These are phyloP conservation scores for Heritiera littoralis DNA, from an alignment of 345 rosid species.

Conservation along the genomic window DNA sequence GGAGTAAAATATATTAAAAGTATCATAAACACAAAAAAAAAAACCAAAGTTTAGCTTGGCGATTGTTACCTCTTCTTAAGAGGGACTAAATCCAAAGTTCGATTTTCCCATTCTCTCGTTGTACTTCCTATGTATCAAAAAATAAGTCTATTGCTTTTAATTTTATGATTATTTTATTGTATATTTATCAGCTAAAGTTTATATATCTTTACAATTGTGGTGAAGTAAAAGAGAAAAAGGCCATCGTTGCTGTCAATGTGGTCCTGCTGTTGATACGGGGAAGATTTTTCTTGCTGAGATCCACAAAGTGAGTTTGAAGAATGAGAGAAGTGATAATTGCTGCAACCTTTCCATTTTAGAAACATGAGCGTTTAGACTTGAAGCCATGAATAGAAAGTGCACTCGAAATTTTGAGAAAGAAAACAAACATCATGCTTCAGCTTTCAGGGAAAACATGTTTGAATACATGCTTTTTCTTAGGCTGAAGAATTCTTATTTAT, in stretches of 20 bases:
- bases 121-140: too few species aligned
- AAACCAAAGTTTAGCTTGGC: too few species aligned
- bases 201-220: neutral
- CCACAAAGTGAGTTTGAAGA: neutral
- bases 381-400: conserved; percentile 22
- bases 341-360: conserved; percentile 9
- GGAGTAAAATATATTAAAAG: too few species aligned
- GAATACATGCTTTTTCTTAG: neutral
- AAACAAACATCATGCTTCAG: neutral
- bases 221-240: neutral
- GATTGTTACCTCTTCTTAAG: too few species aligned
- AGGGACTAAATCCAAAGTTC: too few species aligned
- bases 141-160: too few species aligned
- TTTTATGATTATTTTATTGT: neutral
- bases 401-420: conserved; percentile 11
- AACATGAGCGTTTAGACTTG: neutral
- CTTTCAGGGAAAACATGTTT: neutral
- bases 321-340: neutral
- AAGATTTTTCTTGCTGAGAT: conserved; percentile 34
- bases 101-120: too few species aligned
- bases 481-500: too few species aligned
- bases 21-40: too few species aligned
- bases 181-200: neutral
- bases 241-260: conserved; percentile 24
- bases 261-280: conserved; percentile 31